Evolutionary conservation across 2,329 filamentous ascomycete genomes (phyloP).

Genomic region (Didymella lethalis): DNA sequence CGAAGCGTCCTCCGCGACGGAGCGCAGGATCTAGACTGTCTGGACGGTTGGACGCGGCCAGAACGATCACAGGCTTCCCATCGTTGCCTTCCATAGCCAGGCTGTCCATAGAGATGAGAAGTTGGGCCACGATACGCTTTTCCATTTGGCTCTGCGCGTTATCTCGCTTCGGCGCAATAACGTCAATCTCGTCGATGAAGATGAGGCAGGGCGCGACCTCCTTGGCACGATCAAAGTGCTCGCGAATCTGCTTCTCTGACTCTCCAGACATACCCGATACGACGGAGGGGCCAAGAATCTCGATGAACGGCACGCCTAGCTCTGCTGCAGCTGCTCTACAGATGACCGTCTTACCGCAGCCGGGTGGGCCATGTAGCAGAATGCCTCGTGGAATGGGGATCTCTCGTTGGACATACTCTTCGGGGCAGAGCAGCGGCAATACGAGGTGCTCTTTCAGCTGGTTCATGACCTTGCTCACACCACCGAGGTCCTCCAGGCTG

Average conservation of each 20-base stretch:
- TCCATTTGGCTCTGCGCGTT: slow-evolving; percentile 88
- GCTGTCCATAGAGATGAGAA: slow-evolving; percentile 84
- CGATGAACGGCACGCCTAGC: slow-evolving; percentile 78
- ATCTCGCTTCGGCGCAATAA: slow-evolving; percentile 86
- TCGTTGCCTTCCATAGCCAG: slow-evolving; percentile 75
- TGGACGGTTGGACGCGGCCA: slow-evolving; percentile 89
- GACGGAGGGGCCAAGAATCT: slow-evolving; percentile 81
- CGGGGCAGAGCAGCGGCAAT: slow-evolving; percentile 73
- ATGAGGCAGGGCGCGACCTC: slow-evolving; percentile 85
- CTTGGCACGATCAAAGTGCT: slow-evolving; percentile 88
- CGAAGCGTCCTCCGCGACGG: slow-evolving; percentile 77
- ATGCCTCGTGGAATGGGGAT: slow-evolving; percentile 77
- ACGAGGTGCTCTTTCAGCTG: slow-evolving; percentile 75
- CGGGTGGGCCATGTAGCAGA: slow-evolving; percentile 81
- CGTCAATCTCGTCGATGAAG: slow-evolving; percentile 92
- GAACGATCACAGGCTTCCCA: slow-evolving; percentile 82
- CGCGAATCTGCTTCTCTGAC: slow-evolving; percentile 84
- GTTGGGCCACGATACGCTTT: slow-evolving; percentile 81
- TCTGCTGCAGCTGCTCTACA: slow-evolving; percentile 80
- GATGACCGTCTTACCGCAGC: slow-evolving; percentile 86
- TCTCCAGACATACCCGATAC: slow-evolving; percentile 89
- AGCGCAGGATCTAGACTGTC: slow-evolving; percentile 85
- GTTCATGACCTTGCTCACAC: slow-evolving; percentile 74
- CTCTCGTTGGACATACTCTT: slow-evolving; percentile 70
- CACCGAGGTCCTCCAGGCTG: slow-evolving; percentile 75